These are phyloP conservation scores for Hypocrella siamensis DNA, from an alignment of 2,329 filamentous ascomycete species.

Conservation along the genomic window DNA sequence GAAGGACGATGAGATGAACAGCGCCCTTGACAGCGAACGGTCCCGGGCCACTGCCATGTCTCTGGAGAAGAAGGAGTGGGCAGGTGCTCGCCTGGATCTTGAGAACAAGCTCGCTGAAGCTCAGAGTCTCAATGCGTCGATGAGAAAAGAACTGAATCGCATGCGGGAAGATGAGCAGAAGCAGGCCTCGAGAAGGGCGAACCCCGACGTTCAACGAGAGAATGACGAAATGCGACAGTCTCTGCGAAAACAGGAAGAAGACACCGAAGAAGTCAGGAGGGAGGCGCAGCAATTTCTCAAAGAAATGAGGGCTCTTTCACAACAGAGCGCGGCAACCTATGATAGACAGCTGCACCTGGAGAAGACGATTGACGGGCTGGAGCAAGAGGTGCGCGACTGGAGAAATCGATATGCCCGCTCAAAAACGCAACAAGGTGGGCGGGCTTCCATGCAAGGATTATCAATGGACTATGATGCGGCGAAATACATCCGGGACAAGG, in stretches of 20 bases:
- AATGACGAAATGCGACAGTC: slow-evolving; percentile 53
- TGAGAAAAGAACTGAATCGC: slow-evolving; percentile 65
- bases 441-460: slow-evolving; percentile 65
- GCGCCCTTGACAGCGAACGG: slow-evolving; percentile 42
- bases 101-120: slow-evolving; percentile 62
- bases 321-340: slow-evolving; percentile 61
- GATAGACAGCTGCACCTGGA: slow-evolving; percentile 72
- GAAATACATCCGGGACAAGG: slow-evolving; percentile 47
- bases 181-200: slow-evolving; percentile 15
- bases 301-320: slow-evolving; percentile 79
- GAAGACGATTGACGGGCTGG: slow-evolving; percentile 57
- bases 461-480: slow-evolving; percentile 54
- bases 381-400: slow-evolving; percentile 79
- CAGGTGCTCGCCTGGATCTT: slow-evolving; percentile 46
- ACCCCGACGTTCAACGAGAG: slow-evolving; percentile 45
- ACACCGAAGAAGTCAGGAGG: slow-evolving; percentile 73
- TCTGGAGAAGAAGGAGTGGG: slow-evolving; percentile 56
- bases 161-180: slow-evolving; percentile 38
- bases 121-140: slow-evolving; percentile 59
- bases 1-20: slow-evolving; percentile 56
- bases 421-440: slow-evolving; percentile 73
- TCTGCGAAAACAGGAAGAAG: slow-evolving; percentile 57
- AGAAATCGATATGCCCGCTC: slow-evolving; percentile 74
- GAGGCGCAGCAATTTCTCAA: slow-evolving; percentile 71
- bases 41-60: slow-evolving; percentile 33